Conservation (phyloP, 2,329 filamentous ascomycete genomes). For the Colletotrichum destructivum region DNA sequence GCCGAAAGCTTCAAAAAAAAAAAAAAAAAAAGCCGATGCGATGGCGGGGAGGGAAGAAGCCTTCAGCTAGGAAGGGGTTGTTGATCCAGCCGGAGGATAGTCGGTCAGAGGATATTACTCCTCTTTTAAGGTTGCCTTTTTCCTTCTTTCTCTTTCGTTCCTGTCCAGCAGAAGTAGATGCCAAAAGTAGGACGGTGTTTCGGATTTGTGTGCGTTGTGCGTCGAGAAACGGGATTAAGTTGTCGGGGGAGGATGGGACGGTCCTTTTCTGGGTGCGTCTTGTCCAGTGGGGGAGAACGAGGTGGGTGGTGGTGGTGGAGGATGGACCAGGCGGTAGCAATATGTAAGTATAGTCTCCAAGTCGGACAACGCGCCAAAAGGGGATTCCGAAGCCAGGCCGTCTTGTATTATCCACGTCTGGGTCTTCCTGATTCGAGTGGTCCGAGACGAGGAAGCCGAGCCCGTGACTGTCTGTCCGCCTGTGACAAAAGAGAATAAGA, state of each 20-base stretch:
- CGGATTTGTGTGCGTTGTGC: slow-evolving; percentile 41
- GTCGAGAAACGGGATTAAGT: slow-evolving; percentile 39
- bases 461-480: slow-evolving; percentile 18
- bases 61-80: slow-evolving; percentile 26
- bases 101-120: slow-evolving; percentile 5
- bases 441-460: slow-evolving; percentile 14
- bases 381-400: slow-evolving; percentile 34
- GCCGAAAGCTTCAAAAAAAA: slow-evolving; percentile 40
- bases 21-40: no score
- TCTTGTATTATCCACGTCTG: slow-evolving; percentile 21
- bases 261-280: slow-evolving; percentile 30
- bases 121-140: slow-evolving; percentile 31
- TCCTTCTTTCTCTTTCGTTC: slow-evolving; percentile 27
- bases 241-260: slow-evolving; percentile 39
- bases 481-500: slow-evolving; percentile 22
- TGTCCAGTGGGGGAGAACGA: slow-evolving; percentile 12
- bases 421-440: slow-evolving; percentile 9
- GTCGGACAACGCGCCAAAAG: slow-evolving; percentile 36
- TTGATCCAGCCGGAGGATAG: slow-evolving; percentile 8
- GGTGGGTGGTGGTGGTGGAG: slow-evolving; percentile 19
- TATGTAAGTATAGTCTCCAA: slow-evolving; percentile 32
- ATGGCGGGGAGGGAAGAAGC: slow-evolving; percentile 21
- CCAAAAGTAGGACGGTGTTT: slow-evolving; percentile 41
- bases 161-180: slow-evolving; percentile 41
- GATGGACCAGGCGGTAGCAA: slow-evolving; percentile 21